Percentiles rank a stretch among this genome's conserved stretches.
Evolutionary conservation across 163 green algal genomes (phyloP).

Genomic region (Scenedesmus sp.): DNA sequence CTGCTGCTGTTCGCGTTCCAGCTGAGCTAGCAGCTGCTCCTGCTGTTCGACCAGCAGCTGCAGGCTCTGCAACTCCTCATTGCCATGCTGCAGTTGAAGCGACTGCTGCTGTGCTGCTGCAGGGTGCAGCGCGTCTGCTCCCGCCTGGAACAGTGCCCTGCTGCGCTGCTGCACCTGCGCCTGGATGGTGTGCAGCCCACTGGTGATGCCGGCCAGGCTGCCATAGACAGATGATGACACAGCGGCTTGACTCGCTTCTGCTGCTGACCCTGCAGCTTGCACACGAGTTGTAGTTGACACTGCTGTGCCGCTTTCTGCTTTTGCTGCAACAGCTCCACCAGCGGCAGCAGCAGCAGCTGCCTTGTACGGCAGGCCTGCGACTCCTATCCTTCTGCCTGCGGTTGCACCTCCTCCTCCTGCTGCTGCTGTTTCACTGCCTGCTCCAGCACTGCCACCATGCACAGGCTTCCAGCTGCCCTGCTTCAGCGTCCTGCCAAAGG

Average conservation of each 20-base stretch:
- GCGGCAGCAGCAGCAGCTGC: background rate
- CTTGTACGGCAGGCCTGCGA: background rate
- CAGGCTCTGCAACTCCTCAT: slow-evolving; percentile 20
- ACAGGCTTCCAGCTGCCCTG: background rate
- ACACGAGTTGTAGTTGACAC: background rate
- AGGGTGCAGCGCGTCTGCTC: slow-evolving; percentile 25
- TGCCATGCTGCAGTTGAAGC: background rate
- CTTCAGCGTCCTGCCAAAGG: slow-evolving; percentile 19
- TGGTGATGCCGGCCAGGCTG: slow-evolving; percentile 18
- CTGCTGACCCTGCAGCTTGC: background rate
- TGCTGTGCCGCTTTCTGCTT: background rate
- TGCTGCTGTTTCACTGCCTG: background rate
- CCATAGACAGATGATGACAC: slow-evolving; percentile 15
- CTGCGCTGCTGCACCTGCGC: slow-evolving; percentile 20
- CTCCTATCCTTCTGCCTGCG: background rate
- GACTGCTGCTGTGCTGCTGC: slow-evolving; percentile 8
- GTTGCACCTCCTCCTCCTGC: background rate
- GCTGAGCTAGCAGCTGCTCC: background rate
- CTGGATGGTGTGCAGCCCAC: background rate
- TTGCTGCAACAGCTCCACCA: background rate
- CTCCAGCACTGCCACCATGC: background rate
- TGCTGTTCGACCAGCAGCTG: slow-evolving; percentile 8
- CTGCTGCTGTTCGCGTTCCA: slow-evolving; percentile 10
- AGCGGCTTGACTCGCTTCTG: background rate
- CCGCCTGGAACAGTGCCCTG: slow-evolving; percentile 33